Conservation (phyloP, 2,329 filamentous ascomycete genomes). For the Colletotrichum cordylinicola region DNA sequence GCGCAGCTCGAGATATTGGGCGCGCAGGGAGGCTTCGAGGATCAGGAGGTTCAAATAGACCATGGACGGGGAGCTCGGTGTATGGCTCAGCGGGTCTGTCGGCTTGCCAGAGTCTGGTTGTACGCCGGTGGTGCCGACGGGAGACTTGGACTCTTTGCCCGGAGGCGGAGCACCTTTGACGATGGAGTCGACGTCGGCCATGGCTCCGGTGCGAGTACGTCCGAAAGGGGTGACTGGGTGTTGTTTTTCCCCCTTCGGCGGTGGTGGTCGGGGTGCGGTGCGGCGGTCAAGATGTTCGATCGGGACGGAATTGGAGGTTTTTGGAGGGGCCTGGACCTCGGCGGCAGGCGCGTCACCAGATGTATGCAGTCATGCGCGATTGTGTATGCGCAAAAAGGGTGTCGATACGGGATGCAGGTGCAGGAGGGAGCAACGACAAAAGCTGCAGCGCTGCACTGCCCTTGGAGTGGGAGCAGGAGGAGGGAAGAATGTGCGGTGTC, state of each 20-base stretch:
- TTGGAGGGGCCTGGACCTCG: constrained; percentile 11
- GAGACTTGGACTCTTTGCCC: constrained; percentile 49
- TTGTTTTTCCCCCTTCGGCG: not conserved
- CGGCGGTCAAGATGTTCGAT: not conserved
- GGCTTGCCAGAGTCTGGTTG: constrained; percentile 49
- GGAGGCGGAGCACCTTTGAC: constrained; percentile 87
- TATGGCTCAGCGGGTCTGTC: constrained; percentile 76
- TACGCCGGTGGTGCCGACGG: constrained; percentile 46
- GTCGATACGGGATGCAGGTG: not conserved
- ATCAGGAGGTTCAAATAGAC: constrained; percentile 98
- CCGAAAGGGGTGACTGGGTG: not conserved
- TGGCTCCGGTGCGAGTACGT: constrained; percentile 33
- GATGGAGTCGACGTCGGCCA: constrained; percentile 82
- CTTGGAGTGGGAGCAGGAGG: not conserved
- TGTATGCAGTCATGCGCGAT: constrained; percentile 12
- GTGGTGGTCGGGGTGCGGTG: not conserved
- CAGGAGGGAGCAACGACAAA: not conserved
- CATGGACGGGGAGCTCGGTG: constrained; percentile 91
- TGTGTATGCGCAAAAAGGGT: not conserved
- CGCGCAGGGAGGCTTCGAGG: constrained; percentile 90
- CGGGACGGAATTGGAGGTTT: not conserved
- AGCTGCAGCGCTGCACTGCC: not conserved
- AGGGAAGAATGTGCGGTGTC: not conserved
- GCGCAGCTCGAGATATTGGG: constrained; percentile 90
- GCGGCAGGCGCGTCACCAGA: constrained; percentile 14